These are phyloP conservation scores for Bipolaris sorokiniana DNA, from an alignment of 2,329 filamentous ascomycete species.

Conservation along the genomic window DNA sequence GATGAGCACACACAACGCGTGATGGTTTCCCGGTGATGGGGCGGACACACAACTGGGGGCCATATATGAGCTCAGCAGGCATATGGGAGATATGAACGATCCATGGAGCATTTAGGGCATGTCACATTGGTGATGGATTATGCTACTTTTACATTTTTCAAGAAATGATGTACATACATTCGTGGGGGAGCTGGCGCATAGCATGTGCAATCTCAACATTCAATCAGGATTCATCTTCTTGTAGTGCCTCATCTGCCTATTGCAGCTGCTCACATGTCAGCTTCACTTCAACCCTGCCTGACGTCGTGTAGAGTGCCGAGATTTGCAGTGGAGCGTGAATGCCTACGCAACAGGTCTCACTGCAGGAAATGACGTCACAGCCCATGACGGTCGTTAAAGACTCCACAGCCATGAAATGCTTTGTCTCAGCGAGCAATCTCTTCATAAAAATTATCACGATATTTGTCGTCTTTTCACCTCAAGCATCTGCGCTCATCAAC, in stretches of 20 bases:
- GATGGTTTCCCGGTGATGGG: background rate
- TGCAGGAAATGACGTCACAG: background rate
- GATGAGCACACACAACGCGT: slow-evolving; percentile 2
- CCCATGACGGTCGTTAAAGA: background rate
- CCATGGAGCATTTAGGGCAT: background rate
- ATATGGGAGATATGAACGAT: background rate
- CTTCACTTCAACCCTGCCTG: background rate
- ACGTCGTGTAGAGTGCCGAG: background rate
- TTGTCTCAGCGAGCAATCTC: background rate
- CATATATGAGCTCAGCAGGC: background rate
- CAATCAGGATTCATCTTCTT: background rate
- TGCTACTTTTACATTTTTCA: background rate
- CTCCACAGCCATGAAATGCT: background rate
- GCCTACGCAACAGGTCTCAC: background rate
- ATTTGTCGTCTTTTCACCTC: background rate
- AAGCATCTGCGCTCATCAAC: background rate
- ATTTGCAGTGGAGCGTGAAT: background rate
- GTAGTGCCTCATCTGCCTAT: too few species aligned
- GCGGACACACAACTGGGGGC: background rate
- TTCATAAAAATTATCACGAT: background rate
- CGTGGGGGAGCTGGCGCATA: too few species aligned
- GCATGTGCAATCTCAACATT: too few species aligned
- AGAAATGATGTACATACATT: background rate
- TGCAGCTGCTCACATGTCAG: too few species aligned
- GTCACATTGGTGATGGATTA: background rate